Conservation (phyloP, 345 rosid genomes). For the Salix caprea region DNA sequence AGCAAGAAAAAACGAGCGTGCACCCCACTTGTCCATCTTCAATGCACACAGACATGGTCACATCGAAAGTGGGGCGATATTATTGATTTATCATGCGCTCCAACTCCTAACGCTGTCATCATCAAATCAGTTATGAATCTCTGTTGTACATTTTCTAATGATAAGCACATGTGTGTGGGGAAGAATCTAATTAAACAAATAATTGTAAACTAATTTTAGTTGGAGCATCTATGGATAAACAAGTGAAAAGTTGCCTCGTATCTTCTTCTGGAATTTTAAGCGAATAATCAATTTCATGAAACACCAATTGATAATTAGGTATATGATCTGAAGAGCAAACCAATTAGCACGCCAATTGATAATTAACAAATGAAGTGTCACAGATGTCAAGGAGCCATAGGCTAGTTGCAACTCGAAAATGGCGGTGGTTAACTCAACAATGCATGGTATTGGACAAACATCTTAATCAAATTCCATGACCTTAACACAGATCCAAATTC, state of each 20-base stretch:
- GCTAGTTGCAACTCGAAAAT: too few relatives aligned
- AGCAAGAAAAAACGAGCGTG: background rate
- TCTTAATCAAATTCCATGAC: background rate
- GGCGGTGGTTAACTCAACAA: background rate
- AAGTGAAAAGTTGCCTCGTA: too few relatives aligned
- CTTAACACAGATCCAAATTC: background rate
- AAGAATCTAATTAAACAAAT: too few relatives aligned
- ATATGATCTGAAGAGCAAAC: background rate
- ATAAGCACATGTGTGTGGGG: background rate
- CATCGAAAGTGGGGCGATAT: background rate
- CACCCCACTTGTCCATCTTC: background rate
- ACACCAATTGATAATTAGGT: background rate
- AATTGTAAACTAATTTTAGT: too few relatives aligned
- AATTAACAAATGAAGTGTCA: too few relatives aligned
- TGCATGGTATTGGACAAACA: background rate
- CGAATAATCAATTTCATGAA: background rate
- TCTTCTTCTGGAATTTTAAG: background rate
- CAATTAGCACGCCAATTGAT: background rate
- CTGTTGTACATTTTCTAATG: background rate
- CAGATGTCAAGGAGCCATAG: background rate
- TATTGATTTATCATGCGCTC: background rate
- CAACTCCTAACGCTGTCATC: background rate
- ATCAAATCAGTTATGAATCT: too few relatives aligned
- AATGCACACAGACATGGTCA: background rate
- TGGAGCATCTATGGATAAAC: too few relatives aligned